Conservation (phyloP, 139 green algal species). For the Chlamydomonas schloesseri region DNA sequence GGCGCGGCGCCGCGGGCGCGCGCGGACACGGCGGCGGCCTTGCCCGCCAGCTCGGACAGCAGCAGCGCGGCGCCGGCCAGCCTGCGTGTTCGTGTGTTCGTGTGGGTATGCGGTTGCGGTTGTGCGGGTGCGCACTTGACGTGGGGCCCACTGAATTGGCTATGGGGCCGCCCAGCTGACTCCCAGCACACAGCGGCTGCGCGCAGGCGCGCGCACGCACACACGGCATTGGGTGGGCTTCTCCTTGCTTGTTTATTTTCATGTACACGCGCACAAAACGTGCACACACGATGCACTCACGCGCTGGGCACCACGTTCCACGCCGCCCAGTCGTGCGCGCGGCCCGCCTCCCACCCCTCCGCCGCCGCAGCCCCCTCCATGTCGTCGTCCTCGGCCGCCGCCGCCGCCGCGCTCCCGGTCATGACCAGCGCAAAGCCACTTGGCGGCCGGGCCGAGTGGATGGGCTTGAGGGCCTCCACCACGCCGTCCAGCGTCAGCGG, state of each 20-base stretch:
- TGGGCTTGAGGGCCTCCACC: neutral
- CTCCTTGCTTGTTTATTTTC: no score
- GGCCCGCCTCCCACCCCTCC: neutral
- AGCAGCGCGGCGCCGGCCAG: slow-evolving; percentile 3
- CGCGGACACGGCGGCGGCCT: neutral
- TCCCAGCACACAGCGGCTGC: no score
- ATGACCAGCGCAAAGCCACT: neutral
- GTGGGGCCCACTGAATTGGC: no score
- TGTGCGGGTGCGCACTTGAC: no score
- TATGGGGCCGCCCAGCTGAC: no score
- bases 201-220: no score
- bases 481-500: slow-evolving; percentile 17
- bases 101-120: no score
- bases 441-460: neutral
- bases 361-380: no score
- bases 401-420: neutral
- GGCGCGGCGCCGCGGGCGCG: neutral
- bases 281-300: neutral
- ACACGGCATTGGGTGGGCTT: no score
- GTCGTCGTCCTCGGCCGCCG: neutral
- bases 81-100: no score
- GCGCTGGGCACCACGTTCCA: slow-evolving; percentile 13
- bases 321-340: neutral
- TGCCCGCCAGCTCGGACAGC: slow-evolving; percentile 1
- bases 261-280: no score